Base-by-base conservation (phyloP, 805 yeast genomes). In the Candida orba region DNA sequence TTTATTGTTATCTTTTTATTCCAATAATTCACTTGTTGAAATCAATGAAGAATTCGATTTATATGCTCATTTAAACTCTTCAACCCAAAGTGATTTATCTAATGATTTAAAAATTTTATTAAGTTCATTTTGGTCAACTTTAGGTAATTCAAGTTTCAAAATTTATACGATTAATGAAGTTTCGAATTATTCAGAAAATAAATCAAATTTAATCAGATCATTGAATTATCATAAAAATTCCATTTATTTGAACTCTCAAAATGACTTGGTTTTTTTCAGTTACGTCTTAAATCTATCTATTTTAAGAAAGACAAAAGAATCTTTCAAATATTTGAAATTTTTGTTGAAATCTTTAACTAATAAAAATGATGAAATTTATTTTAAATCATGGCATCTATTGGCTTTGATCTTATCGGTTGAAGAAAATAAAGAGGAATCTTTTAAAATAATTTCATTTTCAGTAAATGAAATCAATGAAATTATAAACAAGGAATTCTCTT, bases 371-470 rank as follows among this genome's bases (percentile, higher is more conserved):
- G 35, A 85, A 0, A 73, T 73, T 35, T 72, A 78, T 40, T 68
- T 80, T 52, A 73, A 73, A 52, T 72, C 80, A 8, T 79, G 91
- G 79, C 84, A 84, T 56, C 63, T 86, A 50, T 64, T 84, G 34
- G 75, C 79, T 0, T 69, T 85, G 44, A 61, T 84, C n/a, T 67
- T 79, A 27, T 75, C 90, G 0, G 72, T 81, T 0, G 71, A 72
- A 34, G 86, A 83, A 44, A 77, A 74, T 46, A 69, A 68, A 34
- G 70, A 67, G 36, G 76, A 76, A 31, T 73, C 83, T 14, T 76
- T 75, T 45, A 76, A 76, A 44, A 72, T 82, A 41, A 67, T 80
- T 18, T 72, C 72, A 37, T 73, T 75, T 39, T 78, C 79, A 0
- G 57, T 75, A 31, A 69, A 71, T 43, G 66, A 74, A 51, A 41